phyloP scores from a whole-genome alignment of 805 yeast genomes.

The Teunomyces cretensis region DNA sequence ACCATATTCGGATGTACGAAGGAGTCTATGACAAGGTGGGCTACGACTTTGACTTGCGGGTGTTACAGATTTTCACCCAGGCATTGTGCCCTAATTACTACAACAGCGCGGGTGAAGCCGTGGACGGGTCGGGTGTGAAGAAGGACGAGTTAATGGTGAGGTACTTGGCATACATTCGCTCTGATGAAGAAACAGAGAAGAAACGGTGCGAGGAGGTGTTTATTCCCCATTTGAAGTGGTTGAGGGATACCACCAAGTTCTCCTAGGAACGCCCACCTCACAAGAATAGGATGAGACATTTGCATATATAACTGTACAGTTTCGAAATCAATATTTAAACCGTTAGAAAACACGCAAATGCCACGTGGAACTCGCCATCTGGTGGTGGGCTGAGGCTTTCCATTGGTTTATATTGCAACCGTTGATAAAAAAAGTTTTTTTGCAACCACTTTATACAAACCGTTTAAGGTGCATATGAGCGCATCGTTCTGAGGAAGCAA shows the following conservation, averaged over 20 bases:
- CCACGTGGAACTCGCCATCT: too few species aligned
- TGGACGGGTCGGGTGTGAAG: slow-evolving; percentile 22
- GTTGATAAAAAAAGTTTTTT: too few species aligned
- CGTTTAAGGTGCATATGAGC: too few species aligned
- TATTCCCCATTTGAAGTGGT: slow-evolving; percentile 44
- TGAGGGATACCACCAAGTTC: slow-evolving; percentile 36
- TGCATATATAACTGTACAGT: background rate
- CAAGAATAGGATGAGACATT: too few species aligned
- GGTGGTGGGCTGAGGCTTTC: too few species aligned
- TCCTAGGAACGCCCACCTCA: background rate
- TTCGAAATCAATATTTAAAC: background rate
- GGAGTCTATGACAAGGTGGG: slow-evolving; percentile 35
- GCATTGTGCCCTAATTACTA: slow-evolving; percentile 39
- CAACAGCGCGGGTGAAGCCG: slow-evolving; percentile 22
- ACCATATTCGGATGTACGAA: slow-evolving; percentile 43
- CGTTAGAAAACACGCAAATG: too few species aligned
- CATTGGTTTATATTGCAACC: too few species aligned
- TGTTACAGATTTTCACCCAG: slow-evolving; percentile 38
- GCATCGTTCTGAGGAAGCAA: too few species aligned
- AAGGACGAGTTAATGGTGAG: slow-evolving; percentile 34
- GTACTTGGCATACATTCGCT: slow-evolving; percentile 26
- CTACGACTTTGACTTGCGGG: slow-evolving; percentile 43
- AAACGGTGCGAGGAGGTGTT: slow-evolving; percentile 36
- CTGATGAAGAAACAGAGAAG: slow-evolving; percentile 21
- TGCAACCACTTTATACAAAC: too few species aligned